Conservation (phyloP, 176 grass and related monocot genomes). For the Elaeis guineensis region DNA sequence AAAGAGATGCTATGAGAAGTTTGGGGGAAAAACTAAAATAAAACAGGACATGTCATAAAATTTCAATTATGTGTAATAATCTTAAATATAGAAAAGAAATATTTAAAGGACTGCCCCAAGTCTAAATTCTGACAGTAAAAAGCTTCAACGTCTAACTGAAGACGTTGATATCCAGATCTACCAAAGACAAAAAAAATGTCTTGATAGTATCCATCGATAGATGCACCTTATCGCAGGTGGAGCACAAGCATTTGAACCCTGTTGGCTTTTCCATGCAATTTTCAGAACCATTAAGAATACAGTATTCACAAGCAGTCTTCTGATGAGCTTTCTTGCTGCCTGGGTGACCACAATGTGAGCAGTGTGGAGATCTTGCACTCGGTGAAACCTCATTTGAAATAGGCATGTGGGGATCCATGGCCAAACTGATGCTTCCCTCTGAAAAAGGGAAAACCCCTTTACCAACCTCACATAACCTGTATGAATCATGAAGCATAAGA, state of each 20-base stretch:
- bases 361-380: slow-evolving; percentile 43
- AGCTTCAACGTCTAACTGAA: too few relatives aligned
- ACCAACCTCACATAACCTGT: slow-evolving; percentile 68
- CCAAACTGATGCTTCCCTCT: slow-evolving; percentile 26
- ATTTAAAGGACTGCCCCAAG: too few relatives aligned
- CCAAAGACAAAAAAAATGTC: too few relatives aligned
- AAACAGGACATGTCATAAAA: too few relatives aligned
- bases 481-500: not conserved
- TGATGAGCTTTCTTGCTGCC: slow-evolving; percentile 74
- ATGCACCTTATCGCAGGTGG: slow-evolving; percentile 61
- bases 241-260: slow-evolving; percentile 72
- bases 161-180: too few relatives aligned
- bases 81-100: too few relatives aligned
- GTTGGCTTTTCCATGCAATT: slow-evolving; percentile 61
- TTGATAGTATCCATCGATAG: not conserved
- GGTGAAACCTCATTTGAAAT: slow-evolving; percentile 23
- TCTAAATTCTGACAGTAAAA: too few relatives aligned
- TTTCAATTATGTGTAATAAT: too few relatives aligned
- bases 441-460: slow-evolving; percentile 39
- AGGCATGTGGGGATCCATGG: slow-evolving; percentile 40
- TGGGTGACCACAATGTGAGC: slow-evolving; percentile 80
- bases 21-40: too few relatives aligned
- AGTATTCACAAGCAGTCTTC: slow-evolving; percentile 70
- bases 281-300: slow-evolving; percentile 38
- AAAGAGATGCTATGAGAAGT: not conserved